These are phyloP conservation scores for Chrysanthemum seticuspe DNA, from an alignment of 129 eudicot genomes.

Conservation along the genomic window DNA sequence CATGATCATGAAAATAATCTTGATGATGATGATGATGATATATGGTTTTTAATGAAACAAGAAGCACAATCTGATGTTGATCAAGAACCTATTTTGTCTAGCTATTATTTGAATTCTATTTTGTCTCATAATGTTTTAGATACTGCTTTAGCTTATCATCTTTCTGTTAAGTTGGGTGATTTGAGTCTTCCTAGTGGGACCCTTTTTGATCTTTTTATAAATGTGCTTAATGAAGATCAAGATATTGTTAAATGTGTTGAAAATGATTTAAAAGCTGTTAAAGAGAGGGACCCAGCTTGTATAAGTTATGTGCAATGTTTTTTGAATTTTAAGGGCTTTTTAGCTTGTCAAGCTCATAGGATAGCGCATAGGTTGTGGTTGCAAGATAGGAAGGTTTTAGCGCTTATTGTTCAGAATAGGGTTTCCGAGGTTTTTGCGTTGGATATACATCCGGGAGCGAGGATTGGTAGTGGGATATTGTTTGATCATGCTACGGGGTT, in stretches of 20 bases:
- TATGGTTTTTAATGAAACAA: slow-evolving; percentile 60
- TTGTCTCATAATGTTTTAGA: slow-evolving; percentile 43
- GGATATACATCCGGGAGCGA: slow-evolving; percentile 73
- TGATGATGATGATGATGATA: slow-evolving; percentile 33
- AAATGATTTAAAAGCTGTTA: slow-evolving; percentile 41
- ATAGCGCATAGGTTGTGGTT: slow-evolving; percentile 50
- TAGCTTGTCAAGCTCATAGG: slow-evolving; percentile 66
- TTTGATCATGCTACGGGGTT: slow-evolving; percentile 77
- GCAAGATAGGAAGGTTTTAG: slow-evolving; percentile 36
- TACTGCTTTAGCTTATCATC: slow-evolving; percentile 41
- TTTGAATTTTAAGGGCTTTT: slow-evolving; percentile 74
- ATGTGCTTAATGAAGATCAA: slow-evolving; percentile 22
- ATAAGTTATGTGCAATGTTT: slow-evolving; percentile 82
- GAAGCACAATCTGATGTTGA: slow-evolving; percentile 65
- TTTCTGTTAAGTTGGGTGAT: slow-evolving; percentile 41
- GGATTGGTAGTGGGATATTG: slow-evolving; percentile 51
- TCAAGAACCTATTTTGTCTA: slow-evolving; percentile 71
- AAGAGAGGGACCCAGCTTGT: slow-evolving; percentile 94
- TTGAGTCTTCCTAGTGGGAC: slow-evolving; percentile 28
- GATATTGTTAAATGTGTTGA: slow-evolving; percentile 15
- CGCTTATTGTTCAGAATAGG: slow-evolving; percentile 43
- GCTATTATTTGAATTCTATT: slow-evolving; percentile 49
- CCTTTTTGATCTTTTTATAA: slow-evolving; percentile 22
- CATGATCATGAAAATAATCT: neutral
- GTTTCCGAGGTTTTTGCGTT: slow-evolving; percentile 60